Percentiles rank a stretch among this genome's conserved stretches.
phyloP scores from a whole-genome alignment of 202 grass and related monocot species.

The Panicum virgatum region DNA sequence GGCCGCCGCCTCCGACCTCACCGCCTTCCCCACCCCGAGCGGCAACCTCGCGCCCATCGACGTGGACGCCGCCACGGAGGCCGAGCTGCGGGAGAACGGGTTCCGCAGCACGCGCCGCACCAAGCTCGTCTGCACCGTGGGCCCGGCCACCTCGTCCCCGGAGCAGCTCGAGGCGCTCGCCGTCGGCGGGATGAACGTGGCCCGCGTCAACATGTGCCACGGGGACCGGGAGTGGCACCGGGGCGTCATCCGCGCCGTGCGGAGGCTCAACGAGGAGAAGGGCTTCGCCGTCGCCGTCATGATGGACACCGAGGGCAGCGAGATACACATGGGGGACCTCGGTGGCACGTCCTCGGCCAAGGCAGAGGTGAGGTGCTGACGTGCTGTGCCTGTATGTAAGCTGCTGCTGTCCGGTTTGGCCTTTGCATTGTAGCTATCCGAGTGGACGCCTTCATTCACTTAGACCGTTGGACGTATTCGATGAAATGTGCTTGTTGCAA shows the following conservation, averaged over 20 bases:
- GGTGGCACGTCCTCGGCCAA: conserved; percentile 77
- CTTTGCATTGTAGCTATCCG: background rate
- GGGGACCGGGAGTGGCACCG: conserved; percentile 87
- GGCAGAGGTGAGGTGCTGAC: conserved; percentile 76
- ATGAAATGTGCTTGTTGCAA: background rate
- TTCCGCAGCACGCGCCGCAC: conserved; percentile 95
- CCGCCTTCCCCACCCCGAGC: conserved; percentile 44
- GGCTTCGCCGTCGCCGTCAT: conserved; percentile 88
- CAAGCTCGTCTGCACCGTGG: conserved; percentile 94
- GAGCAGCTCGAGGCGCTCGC: conserved; percentile 89
- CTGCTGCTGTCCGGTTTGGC: background rate
- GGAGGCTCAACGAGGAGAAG: conserved; percentile 90
- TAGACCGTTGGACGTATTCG: background rate
- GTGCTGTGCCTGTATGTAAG: too few species aligned
- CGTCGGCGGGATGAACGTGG: conserved; percentile 89
- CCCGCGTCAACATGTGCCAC: conserved; percentile 94
- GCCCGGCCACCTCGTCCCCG: conserved; percentile 60
- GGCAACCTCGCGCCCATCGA: conserved; percentile 39
- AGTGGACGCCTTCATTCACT: background rate
- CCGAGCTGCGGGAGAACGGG: conserved; percentile 85
- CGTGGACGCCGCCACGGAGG: conserved; percentile 67
- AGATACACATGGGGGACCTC: conserved; percentile 98
- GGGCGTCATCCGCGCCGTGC: conserved; percentile 61
- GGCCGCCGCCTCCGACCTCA: conserved; percentile 28
- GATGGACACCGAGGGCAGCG: conserved; percentile 98